Evolutionary conservation across 2,329 filamentous ascomycete species (phyloP).

Genomic region (Pseudogymnoascus sp.): DNA sequence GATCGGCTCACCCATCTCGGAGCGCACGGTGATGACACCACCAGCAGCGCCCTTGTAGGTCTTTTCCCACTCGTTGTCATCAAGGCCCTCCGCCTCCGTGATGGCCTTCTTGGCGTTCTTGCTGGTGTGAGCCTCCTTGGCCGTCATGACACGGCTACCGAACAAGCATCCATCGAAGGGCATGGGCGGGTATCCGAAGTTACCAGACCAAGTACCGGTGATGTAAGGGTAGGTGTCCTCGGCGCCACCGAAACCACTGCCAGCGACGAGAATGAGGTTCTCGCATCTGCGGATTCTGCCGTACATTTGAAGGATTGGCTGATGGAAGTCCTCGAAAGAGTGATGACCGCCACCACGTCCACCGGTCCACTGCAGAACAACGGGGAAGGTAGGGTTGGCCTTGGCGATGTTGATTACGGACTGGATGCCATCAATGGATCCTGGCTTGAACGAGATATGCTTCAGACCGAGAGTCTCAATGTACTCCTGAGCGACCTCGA

Average conservation of each 20-base stretch:
- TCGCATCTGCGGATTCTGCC: constrained; percentile 73
- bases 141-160: constrained; percentile 89
- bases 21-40: constrained; percentile 91
- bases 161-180: constrained; percentile 89
- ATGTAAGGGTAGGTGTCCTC: constrained; percentile 91
- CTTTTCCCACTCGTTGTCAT: constrained; percentile 80
- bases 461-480: constrained; percentile 88
- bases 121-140: constrained; percentile 86
- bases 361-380: constrained; percentile 90
- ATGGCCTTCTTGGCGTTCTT: constrained; percentile 85
- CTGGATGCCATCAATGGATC: constrained; percentile 81
- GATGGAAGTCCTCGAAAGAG: constrained; percentile 92
- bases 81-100: constrained; percentile 73
- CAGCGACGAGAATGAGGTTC: constrained; percentile 83
- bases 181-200: constrained; percentile 84
- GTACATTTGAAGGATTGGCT: constrained; percentile 87
- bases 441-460: constrained; percentile 91
- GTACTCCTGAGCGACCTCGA: constrained; percentile 88
- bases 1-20: constrained; percentile 98
- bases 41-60: constrained; percentile 87
- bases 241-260: constrained; percentile 83
- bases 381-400: constrained; percentile 88
- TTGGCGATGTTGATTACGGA: constrained; percentile 87
- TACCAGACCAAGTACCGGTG: constrained; percentile 79
- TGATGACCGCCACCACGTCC: constrained; percentile 91